A percentile compares a stretch with the other conserved stretches of the same genome.
phyloP scores from a whole-genome alignment of 352 stramenopile genomes.

The Phytophthora nicotianae region DNA sequence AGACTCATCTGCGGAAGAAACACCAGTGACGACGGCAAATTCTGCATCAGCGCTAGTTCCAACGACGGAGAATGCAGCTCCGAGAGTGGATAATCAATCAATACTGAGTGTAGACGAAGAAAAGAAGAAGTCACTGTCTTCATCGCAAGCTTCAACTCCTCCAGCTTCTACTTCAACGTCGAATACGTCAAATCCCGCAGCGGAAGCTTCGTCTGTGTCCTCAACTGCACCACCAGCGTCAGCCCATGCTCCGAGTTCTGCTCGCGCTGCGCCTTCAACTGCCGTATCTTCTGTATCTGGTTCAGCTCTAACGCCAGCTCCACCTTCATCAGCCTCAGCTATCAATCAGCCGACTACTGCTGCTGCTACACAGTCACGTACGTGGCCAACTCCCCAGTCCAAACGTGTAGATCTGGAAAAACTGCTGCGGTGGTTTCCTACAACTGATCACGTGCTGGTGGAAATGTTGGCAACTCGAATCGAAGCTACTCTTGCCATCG shows the following conservation, averaged over 20 bases:
- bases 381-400: neutral
- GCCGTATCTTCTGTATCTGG: neutral
- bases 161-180: neutral
- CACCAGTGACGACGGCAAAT: neutral
- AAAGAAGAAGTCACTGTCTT: neutral
- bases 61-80: neutral
- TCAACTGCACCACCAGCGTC: neutral
- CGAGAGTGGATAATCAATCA: neutral
- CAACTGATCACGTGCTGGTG: conserved; percentile 28
- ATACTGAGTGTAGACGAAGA: conserved; percentile 6
- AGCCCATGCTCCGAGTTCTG: neutral
- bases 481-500: conserved; percentile 34
- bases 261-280: neutral
- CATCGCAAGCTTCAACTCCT: neutral
- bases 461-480: conserved; percentile 34
- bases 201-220: neutral
- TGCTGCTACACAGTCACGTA: neutral
- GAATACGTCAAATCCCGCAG: neutral
- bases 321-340: conserved; percentile 11
- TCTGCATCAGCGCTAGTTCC: neutral
- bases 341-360: neutral
- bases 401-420: conserved; percentile 32
- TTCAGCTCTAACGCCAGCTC: neutral
- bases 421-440: conserved; percentile 40
- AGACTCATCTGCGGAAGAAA: neutral